A percentile compares a stretch with the other conserved stretches of the same genome.
phyloP scores from a whole-genome alignment of 2,329 filamentous ascomycete genomes.

The Alternaria gansuensis region DNA sequence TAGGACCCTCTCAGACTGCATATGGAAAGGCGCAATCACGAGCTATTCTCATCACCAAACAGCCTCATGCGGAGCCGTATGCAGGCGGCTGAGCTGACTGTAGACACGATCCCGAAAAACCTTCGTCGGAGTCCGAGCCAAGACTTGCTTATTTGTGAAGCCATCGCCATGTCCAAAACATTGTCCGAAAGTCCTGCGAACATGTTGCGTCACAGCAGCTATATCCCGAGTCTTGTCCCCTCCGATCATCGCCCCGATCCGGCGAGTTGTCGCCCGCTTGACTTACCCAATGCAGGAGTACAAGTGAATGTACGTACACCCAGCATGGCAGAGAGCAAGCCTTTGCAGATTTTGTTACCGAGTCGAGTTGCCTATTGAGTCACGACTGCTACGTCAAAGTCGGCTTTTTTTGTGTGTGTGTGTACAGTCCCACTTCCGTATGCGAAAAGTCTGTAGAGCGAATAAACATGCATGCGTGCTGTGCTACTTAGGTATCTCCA shows the following conservation, averaged over 20 bases:
- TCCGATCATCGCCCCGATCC: constrained; percentile 13
- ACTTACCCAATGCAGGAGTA: constrained; percentile 22
- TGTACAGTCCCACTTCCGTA: not conserved
- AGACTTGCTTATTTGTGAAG: not conserved
- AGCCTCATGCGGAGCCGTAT: not conserved
- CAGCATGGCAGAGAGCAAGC: not conserved
- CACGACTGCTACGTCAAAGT: not conserved
- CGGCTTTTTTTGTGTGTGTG: not conserved
- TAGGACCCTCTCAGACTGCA: constrained; percentile 1
- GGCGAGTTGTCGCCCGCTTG: constrained; percentile 22
- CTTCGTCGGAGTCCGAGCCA: not conserved
- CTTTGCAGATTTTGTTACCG: constrained; percentile 9
- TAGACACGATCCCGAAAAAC: not conserved
- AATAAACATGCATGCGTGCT: constrained; percentile 12
- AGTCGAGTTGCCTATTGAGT: constrained; percentile 3
- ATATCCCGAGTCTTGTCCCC: constrained; percentile 10
- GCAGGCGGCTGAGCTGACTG: not conserved
- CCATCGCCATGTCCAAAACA: not conserved
- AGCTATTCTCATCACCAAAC: constrained; percentile 1
- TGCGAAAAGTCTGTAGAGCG: not conserved
- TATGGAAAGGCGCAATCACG: not conserved
- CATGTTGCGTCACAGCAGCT: constrained; percentile 5
- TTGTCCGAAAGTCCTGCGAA: constrained; percentile 2
- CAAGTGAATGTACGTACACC: constrained; percentile 14
- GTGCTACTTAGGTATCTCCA: constrained; percentile 27